phyloP scores from a whole-genome alignment of 129 eudicot genomes.

The Dittrichia graveolens region DNA sequence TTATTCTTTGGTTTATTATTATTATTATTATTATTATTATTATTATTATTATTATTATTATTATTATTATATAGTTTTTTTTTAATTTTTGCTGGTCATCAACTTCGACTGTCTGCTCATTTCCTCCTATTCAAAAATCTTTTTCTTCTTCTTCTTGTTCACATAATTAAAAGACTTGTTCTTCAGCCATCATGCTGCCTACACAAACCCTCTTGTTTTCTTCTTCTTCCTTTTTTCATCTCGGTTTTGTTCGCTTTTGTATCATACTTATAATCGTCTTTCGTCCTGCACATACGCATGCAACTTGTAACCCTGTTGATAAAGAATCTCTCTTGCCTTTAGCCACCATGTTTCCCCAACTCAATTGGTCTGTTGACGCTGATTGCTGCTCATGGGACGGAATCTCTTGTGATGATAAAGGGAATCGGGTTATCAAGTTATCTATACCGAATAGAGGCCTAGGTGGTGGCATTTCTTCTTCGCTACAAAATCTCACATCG shows the following conservation, averaged over 20 bases:
- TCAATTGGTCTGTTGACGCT: conserved; percentile 36
- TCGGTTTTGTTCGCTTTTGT: background rate
- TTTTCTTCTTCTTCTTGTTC: no score
- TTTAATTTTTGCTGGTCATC: no score
- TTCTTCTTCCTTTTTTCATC: background rate
- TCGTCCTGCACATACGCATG: conserved; percentile 24
- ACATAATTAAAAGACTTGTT: no score
- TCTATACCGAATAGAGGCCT: conserved; percentile 53
- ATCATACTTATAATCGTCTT: conserved; percentile 2
- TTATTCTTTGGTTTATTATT: no score
- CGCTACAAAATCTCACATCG: conserved; percentile 42
- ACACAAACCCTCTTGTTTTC: no score
- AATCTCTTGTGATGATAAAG: conserved; percentile 39
- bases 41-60: no score
- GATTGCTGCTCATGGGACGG: conserved; percentile 72
- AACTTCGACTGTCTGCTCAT: no score
- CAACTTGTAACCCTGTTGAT: conserved; percentile 41
- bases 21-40: no score
- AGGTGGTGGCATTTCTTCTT: conserved; percentile 34
- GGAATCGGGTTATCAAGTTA: conserved; percentile 39
- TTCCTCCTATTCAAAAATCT: no score
- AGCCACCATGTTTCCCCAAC: conserved; percentile 23
- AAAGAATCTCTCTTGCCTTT: conserved; percentile 41
- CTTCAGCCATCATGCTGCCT: no score
- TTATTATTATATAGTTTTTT: no score